Conservation (phyloP, 202 grass and related monocot genomes). For the Hordeum pubiflorum region DNA sequence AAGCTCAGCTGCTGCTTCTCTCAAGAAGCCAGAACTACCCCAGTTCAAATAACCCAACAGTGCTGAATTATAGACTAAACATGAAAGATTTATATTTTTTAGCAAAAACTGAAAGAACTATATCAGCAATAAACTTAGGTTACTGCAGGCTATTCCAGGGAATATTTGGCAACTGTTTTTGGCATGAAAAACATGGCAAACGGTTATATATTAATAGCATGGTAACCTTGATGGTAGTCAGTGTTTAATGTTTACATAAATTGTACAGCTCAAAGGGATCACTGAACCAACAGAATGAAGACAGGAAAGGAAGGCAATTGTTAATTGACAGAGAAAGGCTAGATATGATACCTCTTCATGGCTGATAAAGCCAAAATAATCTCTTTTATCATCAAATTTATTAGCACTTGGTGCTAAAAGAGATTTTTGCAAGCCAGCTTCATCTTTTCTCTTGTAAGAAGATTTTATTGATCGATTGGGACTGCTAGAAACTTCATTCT, state of each 20-base stretch:
- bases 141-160: background rate
- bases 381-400: conserved; percentile 52
- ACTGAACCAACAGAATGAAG: conserved; percentile 3
- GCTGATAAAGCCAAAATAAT: conserved; percentile 66
- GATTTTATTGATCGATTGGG: conserved; percentile 31
- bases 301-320: background rate
- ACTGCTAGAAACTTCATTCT: conserved; percentile 24
- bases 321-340: conserved; percentile 5
- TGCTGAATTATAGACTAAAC: background rate
- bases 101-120: no score
- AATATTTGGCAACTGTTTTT: background rate
- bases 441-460: conserved; percentile 28
- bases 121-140: background rate
- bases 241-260: background rate
- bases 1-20: background rate
- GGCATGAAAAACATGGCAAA: background rate
- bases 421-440: conserved; percentile 15
- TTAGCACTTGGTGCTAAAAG: conserved; percentile 27
- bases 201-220: background rate
- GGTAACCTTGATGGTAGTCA: background rate
- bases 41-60: background rate
- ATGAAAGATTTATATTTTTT: background rate
- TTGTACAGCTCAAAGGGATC: conserved; percentile 9
- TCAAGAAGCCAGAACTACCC: background rate
- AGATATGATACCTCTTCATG: conserved; percentile 71